Percentiles rank a stretch among this genome's conserved stretches.
Conservation (phyloP, 768 basidiomycete species). For the Psilocybe cyanescens region DNA sequence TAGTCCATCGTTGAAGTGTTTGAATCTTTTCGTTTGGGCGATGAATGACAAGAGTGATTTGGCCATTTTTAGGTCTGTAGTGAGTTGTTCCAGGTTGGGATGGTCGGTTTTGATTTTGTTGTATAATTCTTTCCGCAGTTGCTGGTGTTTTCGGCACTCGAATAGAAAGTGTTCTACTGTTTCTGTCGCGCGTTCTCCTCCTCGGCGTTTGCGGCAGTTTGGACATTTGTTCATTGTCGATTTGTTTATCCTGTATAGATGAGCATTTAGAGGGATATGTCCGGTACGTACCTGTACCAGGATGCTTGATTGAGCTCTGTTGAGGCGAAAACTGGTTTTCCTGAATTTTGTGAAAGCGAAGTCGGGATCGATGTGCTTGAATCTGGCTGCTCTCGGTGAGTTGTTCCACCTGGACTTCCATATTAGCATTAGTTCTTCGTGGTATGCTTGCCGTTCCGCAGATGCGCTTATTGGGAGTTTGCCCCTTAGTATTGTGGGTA, state of each 20-base stretch:
- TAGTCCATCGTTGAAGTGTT: too few species aligned
- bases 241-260: not conserved
- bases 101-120: too few species aligned
- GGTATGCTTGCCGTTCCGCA: not conserved
- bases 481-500: not conserved
- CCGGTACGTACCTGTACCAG: not conserved
- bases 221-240: not conserved
- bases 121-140: too few species aligned
- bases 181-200: too few species aligned
- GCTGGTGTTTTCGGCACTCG: too few species aligned
- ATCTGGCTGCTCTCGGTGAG: not conserved
- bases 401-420: not conserved
- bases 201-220: not conserved
- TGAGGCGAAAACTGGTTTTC: constrained; percentile 3
- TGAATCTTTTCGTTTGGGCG: too few species aligned
- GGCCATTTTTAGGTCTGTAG: too few species aligned
- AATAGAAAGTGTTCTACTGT: too few species aligned
- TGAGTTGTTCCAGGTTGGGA: too few species aligned
- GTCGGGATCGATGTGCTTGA: not conserved
- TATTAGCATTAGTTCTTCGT: not conserved
- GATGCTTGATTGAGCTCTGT: too few species aligned
- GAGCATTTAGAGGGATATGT: constrained; percentile 9
- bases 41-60: too few species aligned
- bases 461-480: not conserved
- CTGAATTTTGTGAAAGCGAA: constrained; percentile 1